Conservation (phyloP, 1,284 basidiomycete species). For the Meripilus lineatus region DNA sequence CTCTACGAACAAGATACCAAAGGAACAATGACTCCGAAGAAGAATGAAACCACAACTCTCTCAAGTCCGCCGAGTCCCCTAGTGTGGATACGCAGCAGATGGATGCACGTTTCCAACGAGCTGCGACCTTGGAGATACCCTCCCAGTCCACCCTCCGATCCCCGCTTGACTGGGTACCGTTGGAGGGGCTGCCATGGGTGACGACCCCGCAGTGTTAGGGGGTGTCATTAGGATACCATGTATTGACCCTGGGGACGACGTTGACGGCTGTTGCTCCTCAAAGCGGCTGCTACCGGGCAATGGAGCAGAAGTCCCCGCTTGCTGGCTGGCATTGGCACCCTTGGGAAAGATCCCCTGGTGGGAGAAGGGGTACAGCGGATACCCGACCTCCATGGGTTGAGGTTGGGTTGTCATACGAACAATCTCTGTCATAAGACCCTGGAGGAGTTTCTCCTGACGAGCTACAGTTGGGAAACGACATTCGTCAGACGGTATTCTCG, state of each 20-base stretch:
- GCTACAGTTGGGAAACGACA: constrained; percentile 37
- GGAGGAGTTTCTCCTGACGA: constrained; percentile 75
- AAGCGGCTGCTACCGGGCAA: constrained; percentile 28
- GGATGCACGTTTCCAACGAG: no score
- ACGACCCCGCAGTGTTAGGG: background rate
- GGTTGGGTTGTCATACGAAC: constrained; percentile 76
- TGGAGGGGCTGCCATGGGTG: no score
- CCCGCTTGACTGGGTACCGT: background rate
- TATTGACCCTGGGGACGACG: constrained; percentile 10
- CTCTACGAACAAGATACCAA: no score
- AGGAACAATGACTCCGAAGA: no score
- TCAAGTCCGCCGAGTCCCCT: no score
- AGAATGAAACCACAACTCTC: no score
- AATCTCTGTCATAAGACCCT: constrained; percentile 78
- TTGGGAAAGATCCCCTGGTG: constrained; percentile 55
- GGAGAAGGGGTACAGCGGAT: constrained; percentile 77
- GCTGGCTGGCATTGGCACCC: constrained; percentile 13
- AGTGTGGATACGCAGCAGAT: no score
- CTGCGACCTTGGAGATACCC: background rate
- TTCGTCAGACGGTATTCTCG: constrained; percentile 11
- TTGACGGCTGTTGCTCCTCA: constrained; percentile 14
- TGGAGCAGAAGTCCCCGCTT: constrained; percentile 24
- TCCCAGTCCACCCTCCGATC: background rate
- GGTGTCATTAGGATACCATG: background rate
- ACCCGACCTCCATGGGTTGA: constrained; percentile 68